phyloP scores from a whole-genome alignment of 2,329 filamentous ascomycete species.

The Aspergillus intermedius region DNA sequence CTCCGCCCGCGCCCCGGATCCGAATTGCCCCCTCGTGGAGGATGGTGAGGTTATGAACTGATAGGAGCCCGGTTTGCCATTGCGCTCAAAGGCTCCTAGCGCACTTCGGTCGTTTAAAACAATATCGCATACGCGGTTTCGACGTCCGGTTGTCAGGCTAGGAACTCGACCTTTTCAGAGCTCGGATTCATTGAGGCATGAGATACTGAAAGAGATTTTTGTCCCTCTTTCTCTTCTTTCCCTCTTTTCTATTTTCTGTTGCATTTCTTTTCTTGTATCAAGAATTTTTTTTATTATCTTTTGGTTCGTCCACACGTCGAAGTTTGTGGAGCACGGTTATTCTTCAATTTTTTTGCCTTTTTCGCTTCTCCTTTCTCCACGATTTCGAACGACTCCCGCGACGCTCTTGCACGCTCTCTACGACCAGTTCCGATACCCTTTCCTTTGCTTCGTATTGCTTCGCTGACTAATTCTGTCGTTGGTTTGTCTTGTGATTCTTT shows the following conservation, averaged over 20 bases:
- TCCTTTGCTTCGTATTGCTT: neutral
- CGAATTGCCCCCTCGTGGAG: slow-evolving; percentile 12
- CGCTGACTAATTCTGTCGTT: slow-evolving; percentile 1
- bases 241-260: neutral
- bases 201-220: slow-evolving; percentile 15
- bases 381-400: slow-evolving; percentile 27
- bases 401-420: slow-evolving; percentile 28
- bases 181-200: slow-evolving; percentile 21
- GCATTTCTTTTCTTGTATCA: slow-evolving; percentile 7
- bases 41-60: slow-evolving; percentile 37
- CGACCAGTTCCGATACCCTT: slow-evolving; percentile 24
- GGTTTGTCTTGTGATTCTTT: slow-evolving; percentile 1
- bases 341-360: slow-evolving; percentile 5
- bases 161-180: slow-evolving; percentile 13
- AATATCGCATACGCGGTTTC: slow-evolving; percentile 12
- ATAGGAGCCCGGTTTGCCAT: slow-evolving; percentile 31
- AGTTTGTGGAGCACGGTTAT: slow-evolving; percentile 12
- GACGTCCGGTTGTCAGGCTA: slow-evolving; percentile 13
- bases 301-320: slow-evolving; percentile 13
- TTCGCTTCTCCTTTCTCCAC: slow-evolving; percentile 22
- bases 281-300: slow-evolving; percentile 9
- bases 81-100: slow-evolving; percentile 37
- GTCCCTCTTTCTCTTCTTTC: neutral
- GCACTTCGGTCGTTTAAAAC: slow-evolving; percentile 22
- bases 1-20: neutral